Base-by-base conservation (phyloP, 768 basidiomycete genomes). In the Tulasnella sp. region DNA sequence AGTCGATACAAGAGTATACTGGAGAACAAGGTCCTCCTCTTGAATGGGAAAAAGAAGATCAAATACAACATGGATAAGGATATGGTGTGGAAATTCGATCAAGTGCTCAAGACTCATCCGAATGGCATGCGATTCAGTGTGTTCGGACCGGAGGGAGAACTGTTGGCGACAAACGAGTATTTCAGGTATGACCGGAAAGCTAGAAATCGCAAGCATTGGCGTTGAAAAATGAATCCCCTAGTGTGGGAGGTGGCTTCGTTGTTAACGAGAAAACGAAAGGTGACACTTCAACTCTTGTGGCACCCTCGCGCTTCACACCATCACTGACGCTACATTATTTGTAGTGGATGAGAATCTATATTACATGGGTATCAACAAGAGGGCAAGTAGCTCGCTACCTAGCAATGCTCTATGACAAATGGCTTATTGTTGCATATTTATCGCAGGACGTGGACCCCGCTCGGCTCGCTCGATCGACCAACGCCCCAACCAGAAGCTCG, bases 201-300 rank as follows among this genome's bases (percentile, higher is more conserved):
- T n/a, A n/a, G n/a, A n/a, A n/a, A n/a, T n/a, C 17, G 49, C 49
- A 51, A 59, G 45, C 21, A 58, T 21, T 52, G 42, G 17, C 34
- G 15, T 15, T 38, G 34, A 38, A 38, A 38, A 15, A 38, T 38
- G 5, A 7, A 15, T 7, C 34, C 34, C 5, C 17, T 21, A 82
- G 87, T 56, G 91, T 96, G 51, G 91, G 92, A 2, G 92, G 92
- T 45, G 92, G 92, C 2, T 96, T 95, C 68, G 92, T 95, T 2
- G 91, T 96, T 24, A 96, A 96, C 66, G 88, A 93, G 42, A 88
- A 91, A 70, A 96, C 92, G 1, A 86, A 93, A 76, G 83, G 88
- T 85, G 64, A 60, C 67, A 63, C 17, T 13, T 34, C 21, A 9
- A 8, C 54, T 48, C 52, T 10, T 1, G 47, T 38, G n/a, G n/a